These are phyloP conservation scores for Myriosclerotinia duriaeana DNA, from an alignment of 2,329 filamentous ascomycete species.

Conservation along the genomic window DNA sequence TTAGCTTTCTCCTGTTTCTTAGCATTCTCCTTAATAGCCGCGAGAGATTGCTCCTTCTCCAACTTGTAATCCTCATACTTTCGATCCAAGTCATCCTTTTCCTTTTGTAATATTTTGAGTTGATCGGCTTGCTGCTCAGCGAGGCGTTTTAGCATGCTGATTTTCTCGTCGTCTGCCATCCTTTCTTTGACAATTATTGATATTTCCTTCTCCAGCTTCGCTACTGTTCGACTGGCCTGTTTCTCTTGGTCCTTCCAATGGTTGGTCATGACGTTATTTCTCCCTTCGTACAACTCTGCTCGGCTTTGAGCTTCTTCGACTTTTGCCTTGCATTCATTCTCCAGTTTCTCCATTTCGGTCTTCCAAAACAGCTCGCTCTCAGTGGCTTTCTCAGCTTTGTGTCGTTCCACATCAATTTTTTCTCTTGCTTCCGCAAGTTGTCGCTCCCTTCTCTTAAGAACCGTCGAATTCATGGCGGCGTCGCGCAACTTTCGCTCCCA, in stretches of 20 bases:
- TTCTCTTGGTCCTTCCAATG: conserved; percentile 68
- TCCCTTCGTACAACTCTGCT: conserved; percentile 66
- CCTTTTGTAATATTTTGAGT: conserved; percentile 57
- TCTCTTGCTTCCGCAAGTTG: conserved; percentile 69
- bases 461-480: conserved; percentile 67
- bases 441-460: conserved; percentile 70
- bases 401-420: conserved; percentile 63
- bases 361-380: conserved; percentile 61
- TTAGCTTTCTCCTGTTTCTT: conserved; percentile 60
- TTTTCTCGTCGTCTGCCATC: conserved; percentile 60
- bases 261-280: conserved; percentile 65
- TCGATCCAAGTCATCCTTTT: conserved; percentile 61
- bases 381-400: conserved; percentile 58
- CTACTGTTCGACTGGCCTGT: conserved; percentile 55
- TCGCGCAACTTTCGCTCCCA: conserved; percentile 70
- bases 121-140: conserved; percentile 73
- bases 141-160: conserved; percentile 63
- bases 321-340: conserved; percentile 58
- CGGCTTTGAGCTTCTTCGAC: conserved; percentile 65
- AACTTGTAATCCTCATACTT: conserved; percentile 65
- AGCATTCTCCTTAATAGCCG: conserved; percentile 58
- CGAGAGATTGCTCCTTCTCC: conserved; percentile 61
- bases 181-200: conserved; percentile 55
- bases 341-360: conserved; percentile 62
- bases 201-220: conserved; percentile 55